Base-by-base conservation (phyloP, 1,284 basidiomycete species). In the Cryptococcus jaspeensis region DNA sequence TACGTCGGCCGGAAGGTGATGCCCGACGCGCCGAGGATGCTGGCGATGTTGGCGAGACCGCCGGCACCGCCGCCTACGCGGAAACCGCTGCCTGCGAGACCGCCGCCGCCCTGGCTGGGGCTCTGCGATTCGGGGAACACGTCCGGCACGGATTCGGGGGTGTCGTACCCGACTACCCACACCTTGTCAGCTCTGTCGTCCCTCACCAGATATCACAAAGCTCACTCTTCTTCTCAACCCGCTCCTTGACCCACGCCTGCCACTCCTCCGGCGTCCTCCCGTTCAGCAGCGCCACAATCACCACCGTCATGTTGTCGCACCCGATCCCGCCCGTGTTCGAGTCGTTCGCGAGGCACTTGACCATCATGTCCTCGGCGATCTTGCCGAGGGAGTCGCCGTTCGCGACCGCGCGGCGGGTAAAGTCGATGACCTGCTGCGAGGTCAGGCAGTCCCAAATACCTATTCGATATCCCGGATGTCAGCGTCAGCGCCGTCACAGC, bases 231-330 rank as follows among this genome's bases (percentile, higher is more conserved):
- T 82, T 82, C 66, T 93, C 84, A 42, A 95, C 89, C 43, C 94
- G 85, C 51, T 92, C 84, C 61, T 84, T 86, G 64, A 99, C 79
- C 96, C 94, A 99, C 23, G 83, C 77, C 72, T 90, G 90, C 96
- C 96, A 99, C 72, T 96, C 87, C 62, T 92, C 87, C 73, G 88
- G 86, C 15, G 92, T 92, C 58, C 87, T 86, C 35, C 91, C 94
- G 62, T 89, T 83, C 35, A 96, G 83, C 49, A 99, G 75, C 4
- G 92, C 96, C 48, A 99, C 85, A 57, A 99, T 84, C 64, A 97
- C 84, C 53, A 96, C 82, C 0, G 96, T 99, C 96, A 99, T 99
- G 81, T 99, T 99, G 80, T 99, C 96, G 74, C 94, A 98, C 22
- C 96, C 96, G 60, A 98, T 90, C 16, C 96, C 95, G 44, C 91